Conservation (phyloP, 306 rosid genomes). For the Urtica urens region DNA sequence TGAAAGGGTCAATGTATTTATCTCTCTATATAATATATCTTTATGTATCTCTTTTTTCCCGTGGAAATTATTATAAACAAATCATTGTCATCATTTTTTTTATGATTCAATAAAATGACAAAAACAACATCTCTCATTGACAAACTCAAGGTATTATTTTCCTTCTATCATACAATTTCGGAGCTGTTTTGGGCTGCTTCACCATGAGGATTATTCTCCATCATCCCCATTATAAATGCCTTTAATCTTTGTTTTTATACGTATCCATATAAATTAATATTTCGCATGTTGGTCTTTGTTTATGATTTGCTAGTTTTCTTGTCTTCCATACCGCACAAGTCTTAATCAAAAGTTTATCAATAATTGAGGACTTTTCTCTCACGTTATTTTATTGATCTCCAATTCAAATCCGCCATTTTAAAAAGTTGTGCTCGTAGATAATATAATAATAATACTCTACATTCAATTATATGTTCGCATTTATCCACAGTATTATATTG, state of each 20-base stretch:
- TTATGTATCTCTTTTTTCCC: slow-evolving; percentile 8
- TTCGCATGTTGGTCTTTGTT: slow-evolving; percentile 36
- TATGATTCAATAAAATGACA: not conserved
- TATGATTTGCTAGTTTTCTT: slow-evolving; percentile 20
- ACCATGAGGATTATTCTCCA: slow-evolving; percentile 20
- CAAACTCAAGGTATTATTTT: slow-evolving; percentile 27
- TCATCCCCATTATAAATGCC: slow-evolving; percentile 19
- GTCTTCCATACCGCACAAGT: slow-evolving; percentile 23
- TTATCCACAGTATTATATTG: too few species aligned
- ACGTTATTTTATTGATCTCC: slow-evolving; percentile 10
- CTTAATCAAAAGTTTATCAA: slow-evolving; percentile 24
- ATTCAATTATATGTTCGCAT: not conserved
- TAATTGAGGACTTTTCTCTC: slow-evolving; percentile 15
- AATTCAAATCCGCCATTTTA: not conserved
- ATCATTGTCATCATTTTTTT: slow-evolving; percentile 8
- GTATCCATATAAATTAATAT: too few species aligned
- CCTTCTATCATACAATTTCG: slow-evolving; percentile 13
- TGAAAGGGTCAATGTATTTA: slow-evolving; percentile 35
- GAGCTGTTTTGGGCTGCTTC: slow-evolving; percentile 14
- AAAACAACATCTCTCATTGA: slow-evolving; percentile 1
- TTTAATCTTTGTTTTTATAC: slow-evolving; percentile 21
- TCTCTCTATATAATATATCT: slow-evolving; percentile 11
- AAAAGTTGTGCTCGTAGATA: not conserved
- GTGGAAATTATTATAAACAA: slow-evolving; percentile 15
- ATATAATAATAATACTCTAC: slow-evolving; percentile 14